Evolutionary conservation across 441 rosid genomes (phyloP), one percentile per base, ranked within the genome.

Genomic region (Populus hybrid): DNA sequence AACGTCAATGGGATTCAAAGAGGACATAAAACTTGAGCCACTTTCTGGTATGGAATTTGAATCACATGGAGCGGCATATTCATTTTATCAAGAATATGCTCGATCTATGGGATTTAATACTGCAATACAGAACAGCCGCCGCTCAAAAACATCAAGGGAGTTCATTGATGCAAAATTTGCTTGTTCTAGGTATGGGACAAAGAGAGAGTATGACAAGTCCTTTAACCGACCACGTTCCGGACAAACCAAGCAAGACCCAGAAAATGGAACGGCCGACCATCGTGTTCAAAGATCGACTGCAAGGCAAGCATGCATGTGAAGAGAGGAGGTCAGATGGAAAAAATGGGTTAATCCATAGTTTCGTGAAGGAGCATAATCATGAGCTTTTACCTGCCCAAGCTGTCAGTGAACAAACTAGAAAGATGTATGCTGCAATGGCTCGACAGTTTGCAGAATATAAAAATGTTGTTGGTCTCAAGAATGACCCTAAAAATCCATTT

Each of bases 281-380:
- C 93, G 16, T 91, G 97, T 74, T 88, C 90, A 0, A 93, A 93
- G 83, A 93, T 96, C 0, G 96, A 93, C 80, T 93, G 97, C 83
- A 93, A 93, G 84, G 97, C 96, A n/a, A 90, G 97, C 72, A 93
- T 93, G 97, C 97, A 93, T 83, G 97, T 93, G 79, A 93, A 93
- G 90, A 90, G 96, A 86, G n/a, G n/a, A 90, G 87, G 86, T 80
- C 84, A 0, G 97, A 93, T 70, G 97, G 97, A n/a, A n/a, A 66
- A 93, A 91, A 80, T 93, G 97, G 97, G 90, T 91, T 7, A n/a
- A 89, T 93, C 71, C 97, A 93, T 77, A 89, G 88, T 87, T 91
- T 91, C 77, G 88, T 93, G 66, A 93, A 91, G 83, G 97, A 93
- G 82, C 97, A 93, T 81, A 93, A 93, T 80, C 97, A 93, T 67